phyloP scores from a whole-genome alignment of 2,329 filamentous ascomycete species.

The Cytospora leucostoma region DNA sequence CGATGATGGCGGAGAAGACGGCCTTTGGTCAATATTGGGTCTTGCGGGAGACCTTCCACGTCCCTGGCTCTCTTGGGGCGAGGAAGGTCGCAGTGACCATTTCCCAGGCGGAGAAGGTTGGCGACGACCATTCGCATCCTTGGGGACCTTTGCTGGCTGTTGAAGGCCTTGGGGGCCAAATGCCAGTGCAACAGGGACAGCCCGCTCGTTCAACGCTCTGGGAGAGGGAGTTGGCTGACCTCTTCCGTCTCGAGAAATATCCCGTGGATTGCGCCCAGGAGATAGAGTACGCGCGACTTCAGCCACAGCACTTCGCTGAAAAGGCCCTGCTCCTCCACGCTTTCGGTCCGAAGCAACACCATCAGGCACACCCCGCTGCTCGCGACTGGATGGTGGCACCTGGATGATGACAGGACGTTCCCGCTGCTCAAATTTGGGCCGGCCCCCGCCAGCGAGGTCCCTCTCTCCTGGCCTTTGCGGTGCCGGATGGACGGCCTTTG shows the following conservation, averaged over 20 bases:
- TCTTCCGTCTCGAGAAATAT: not conserved
- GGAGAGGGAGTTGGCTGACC: not conserved
- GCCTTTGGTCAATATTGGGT: not conserved
- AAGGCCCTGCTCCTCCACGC: not conserved
- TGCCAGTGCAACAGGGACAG: not conserved
- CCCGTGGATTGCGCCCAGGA: not conserved
- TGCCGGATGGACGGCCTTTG: not conserved
- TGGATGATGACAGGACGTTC: not conserved
- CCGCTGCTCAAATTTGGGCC: not conserved
- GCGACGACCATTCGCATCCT: not conserved
- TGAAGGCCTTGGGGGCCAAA: constrained; percentile 1
- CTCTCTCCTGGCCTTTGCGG: not conserved
- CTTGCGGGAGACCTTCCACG: not conserved
- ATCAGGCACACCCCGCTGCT: not conserved
- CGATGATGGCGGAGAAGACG: not conserved
- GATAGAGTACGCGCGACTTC: not conserved
- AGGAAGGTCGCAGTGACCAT: not conserved
- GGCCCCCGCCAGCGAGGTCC: not conserved
- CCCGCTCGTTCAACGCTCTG: not conserved
- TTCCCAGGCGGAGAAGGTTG: constrained; percentile 5
- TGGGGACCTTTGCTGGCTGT: not conserved
- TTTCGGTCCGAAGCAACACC: not conserved
- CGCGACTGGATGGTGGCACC: too few species aligned
- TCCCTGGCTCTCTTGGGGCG: not conserved
- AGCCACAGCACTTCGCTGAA: not conserved